Evolutionary conservation across 805 yeast genomes (phyloP), one percentile per base, ranked within the genome.

Genomic region (Candida nitratophila): DNA sequence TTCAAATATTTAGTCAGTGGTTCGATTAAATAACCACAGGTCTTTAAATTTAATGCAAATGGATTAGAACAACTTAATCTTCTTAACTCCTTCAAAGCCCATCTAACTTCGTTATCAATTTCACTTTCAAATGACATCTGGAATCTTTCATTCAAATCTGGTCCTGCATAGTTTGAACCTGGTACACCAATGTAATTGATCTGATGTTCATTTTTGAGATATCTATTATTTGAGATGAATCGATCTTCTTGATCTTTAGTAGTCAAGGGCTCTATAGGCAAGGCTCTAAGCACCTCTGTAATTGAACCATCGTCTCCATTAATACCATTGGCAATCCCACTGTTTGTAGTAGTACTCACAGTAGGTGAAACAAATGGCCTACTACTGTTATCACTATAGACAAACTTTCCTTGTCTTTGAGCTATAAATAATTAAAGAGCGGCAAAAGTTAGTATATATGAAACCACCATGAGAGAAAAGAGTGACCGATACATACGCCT

Each of bases 111-210:
- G 29, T 74, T 71, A 16, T 70, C 76, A 21, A 87, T 63, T 1
- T 81, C 83, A 17, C 83, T 75, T 47, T 73, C 70, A 47, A 88
- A 71, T 4, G 93, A 79, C 79, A 88, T 73, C 50, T 73, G 72
- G 54, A 88, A 77, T 48, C 96, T 72, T 12, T 74, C 73, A 49
- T 82, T 62, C 43, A 79, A 78, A 39, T 80, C 79, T 4, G 78
- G 74, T 15, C 95, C 95, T 48, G 71, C 70, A 44, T 52, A 56
- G 42, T 63, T 63, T 3, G 59, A 54, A 2, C 70, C 70, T 1
- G 64, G 61, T 16, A 64, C 54, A 22, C 56, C 60, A 32, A 52
- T 48, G 44, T 63, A 61, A 19, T 50, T 55, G 45, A 53, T 56
- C 24, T 52, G 59, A 41, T 60, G 57, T 32, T 61, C 65, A 42